A percentile compares a stretch with the other conserved stretches of the same genome.
phyloP scores from a whole-genome alignment of 2,329 filamentous ascomycete genomes.

The Lachnellula occidentalis region DNA sequence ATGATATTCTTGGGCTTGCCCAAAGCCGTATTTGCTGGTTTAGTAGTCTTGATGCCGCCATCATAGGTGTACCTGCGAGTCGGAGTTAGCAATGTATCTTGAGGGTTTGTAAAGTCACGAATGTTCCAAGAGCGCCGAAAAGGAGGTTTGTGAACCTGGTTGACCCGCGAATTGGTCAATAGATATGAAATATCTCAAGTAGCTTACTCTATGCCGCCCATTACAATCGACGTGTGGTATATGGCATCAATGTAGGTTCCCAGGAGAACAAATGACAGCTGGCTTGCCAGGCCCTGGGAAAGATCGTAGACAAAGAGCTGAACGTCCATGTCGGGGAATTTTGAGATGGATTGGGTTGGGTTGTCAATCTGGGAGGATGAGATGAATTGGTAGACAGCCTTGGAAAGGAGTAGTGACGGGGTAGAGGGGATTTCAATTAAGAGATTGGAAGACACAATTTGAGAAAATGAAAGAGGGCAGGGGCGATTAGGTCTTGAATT shows the following conservation, averaged over 20 bases:
- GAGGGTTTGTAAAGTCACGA: too few relatives aligned
- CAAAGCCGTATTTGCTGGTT: constrained; percentile 79
- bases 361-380: background rate
- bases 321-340: constrained; percentile 56
- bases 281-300: constrained; percentile 52
- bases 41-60: constrained; percentile 75
- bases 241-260: constrained; percentile 80
- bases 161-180: too few relatives aligned
- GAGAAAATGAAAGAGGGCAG: background rate
- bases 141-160: too few relatives aligned
- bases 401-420: constrained; percentile 1
- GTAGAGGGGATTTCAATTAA: background rate
- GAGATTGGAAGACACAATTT: background rate
- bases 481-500: background rate
- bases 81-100: too few relatives aligned
- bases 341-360: background rate
- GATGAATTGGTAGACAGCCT: background rate
- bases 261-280: constrained; percentile 45
- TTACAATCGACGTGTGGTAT: constrained; percentile 88
- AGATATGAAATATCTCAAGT: too few relatives aligned
- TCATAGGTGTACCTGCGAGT: constrained; percentile 67
- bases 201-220: constrained; percentile 63
- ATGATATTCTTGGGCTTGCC: constrained; percentile 75
- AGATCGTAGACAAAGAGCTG: constrained; percentile 75
- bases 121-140: too few relatives aligned